Conservation (phyloP, 345 rosid genomes). For the Aethionema arabicum region DNA sequence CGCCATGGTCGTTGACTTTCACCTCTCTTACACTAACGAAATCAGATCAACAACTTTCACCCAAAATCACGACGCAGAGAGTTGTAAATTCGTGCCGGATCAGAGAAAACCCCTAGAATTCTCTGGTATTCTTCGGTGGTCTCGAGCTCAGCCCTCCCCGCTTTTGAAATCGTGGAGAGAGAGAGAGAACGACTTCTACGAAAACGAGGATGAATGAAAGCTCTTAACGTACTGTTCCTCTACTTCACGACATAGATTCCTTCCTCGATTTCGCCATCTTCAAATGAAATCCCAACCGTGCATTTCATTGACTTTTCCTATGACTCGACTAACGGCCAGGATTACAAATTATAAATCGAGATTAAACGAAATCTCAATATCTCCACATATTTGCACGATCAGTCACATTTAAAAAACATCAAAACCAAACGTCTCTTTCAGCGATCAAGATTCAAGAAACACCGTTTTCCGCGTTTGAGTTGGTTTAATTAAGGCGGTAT, state of each 20-base stretch:
- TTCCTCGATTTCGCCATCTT: background rate
- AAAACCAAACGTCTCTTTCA: too few relatives aligned
- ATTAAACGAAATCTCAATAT: background rate
- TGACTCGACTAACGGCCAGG: conserved; percentile 24
- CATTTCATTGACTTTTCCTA: conserved; percentile 5
- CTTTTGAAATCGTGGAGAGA: conserved; percentile 28
- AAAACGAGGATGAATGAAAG: conserved; percentile 30
- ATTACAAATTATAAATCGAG: conserved; percentile 12
- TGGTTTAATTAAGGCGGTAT: too few relatives aligned
- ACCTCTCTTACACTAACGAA: conserved; percentile 16
- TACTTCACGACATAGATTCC: conserved; percentile 22
- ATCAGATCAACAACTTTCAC: conserved; percentile 10
- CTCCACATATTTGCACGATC: conserved; percentile 34
- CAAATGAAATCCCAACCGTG: conserved; percentile 18
- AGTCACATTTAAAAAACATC: background rate
- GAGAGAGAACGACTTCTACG: background rate
- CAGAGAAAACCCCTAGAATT: conserved; percentile 23
- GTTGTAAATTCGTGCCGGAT: conserved; percentile 24
- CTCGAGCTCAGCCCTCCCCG: conserved; percentile 20
- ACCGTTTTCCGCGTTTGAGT: too few relatives aligned
- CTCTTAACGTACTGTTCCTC: conserved; percentile 19
- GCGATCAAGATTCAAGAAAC: too few relatives aligned
- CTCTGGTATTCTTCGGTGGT: conserved; percentile 19
- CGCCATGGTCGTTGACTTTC: conserved; percentile 54
- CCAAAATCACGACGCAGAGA: background rate